These are phyloP conservation scores for Smittium mucronatum DNA, from an alignment of 371 early-diverging fungal genomes.

Conservation along the genomic window DNA sequence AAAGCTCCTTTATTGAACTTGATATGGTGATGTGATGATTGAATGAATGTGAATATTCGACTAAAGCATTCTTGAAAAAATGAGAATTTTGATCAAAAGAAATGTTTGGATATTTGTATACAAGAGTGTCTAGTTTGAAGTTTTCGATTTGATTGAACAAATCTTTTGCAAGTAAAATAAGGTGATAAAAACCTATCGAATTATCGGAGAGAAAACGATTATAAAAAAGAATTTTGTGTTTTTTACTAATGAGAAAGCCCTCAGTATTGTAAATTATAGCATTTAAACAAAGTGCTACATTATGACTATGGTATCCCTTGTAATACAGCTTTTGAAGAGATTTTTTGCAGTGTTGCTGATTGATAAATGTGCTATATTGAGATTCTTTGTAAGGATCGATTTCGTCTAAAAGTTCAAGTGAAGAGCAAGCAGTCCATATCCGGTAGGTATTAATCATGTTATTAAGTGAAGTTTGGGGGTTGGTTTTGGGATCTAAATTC, in stretches of 20 bases:
- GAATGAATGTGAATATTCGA: too few species aligned
- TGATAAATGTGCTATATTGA: too few species aligned
- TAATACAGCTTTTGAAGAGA: not conserved
- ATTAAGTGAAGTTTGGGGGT: not conserved
- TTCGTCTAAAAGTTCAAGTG: not conserved
- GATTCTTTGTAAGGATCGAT: too few species aligned
- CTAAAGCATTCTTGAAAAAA: too few species aligned
- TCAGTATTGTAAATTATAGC: not conserved
- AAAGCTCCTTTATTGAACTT: too few species aligned
- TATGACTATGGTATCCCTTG: not conserved
- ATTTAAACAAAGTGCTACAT: not conserved
- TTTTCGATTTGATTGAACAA: not conserved
- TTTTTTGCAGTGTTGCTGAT: too few species aligned
- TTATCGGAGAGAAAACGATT: not conserved
- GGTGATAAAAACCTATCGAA: not conserved
- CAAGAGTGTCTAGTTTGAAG: too few species aligned
- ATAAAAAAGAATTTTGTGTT: not conserved
- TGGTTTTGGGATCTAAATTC: not conserved
- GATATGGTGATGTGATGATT: too few species aligned
- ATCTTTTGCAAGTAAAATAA: not conserved
- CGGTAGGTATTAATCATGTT: not conserved
- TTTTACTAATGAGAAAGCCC: not conserved
- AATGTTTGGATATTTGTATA: too few species aligned
- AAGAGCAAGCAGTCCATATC: not conserved
- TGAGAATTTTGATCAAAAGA: too few species aligned